phyloP scores from a whole-genome alignment of 2,329 filamentous ascomycete genomes.

The Decorospora gaudefroyi region DNA sequence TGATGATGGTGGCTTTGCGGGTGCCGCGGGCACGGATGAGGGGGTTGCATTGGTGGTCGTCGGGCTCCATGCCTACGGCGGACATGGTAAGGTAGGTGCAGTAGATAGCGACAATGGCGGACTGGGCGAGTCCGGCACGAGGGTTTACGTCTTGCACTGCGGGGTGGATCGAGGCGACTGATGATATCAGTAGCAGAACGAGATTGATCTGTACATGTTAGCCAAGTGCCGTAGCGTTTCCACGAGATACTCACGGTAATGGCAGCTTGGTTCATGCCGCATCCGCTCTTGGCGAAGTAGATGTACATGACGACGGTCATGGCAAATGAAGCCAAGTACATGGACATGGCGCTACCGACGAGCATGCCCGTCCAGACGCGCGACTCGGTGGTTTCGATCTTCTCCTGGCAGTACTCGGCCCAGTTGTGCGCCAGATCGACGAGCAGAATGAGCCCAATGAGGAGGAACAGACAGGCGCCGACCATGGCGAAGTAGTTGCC shows the following conservation, averaged over 20 bases:
- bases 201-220: constrained; percentile 68
- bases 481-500: constrained; percentile 90
- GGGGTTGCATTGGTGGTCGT: constrained; percentile 92
- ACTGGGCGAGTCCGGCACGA: constrained; percentile 93
- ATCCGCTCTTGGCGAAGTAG: constrained; percentile 83
- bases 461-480: constrained; percentile 88
- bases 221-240: background rate
- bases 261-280: constrained; percentile 94
- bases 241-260: constrained; percentile 66
- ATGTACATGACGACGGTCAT: constrained; percentile 98
- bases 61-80: constrained; percentile 97
- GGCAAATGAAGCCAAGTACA: constrained; percentile 87
- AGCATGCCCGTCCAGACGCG: constrained; percentile 81
- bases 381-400: constrained; percentile 90
- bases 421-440: constrained; percentile 96
- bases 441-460: constrained; percentile 87
- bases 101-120: constrained; percentile 95
- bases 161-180: constrained; percentile 85
- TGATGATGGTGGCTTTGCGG: constrained; percentile 84
- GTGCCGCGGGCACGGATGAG: constrained; percentile 83
- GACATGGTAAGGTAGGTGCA: constrained; percentile 99
- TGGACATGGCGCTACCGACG: constrained; percentile 87
- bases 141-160: constrained; percentile 88
- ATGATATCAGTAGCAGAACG: constrained; percentile 77
- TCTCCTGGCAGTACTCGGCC: constrained; percentile 92